phyloP scores from a whole-genome alignment of 805 yeast species.

The Candida maris region DNA sequence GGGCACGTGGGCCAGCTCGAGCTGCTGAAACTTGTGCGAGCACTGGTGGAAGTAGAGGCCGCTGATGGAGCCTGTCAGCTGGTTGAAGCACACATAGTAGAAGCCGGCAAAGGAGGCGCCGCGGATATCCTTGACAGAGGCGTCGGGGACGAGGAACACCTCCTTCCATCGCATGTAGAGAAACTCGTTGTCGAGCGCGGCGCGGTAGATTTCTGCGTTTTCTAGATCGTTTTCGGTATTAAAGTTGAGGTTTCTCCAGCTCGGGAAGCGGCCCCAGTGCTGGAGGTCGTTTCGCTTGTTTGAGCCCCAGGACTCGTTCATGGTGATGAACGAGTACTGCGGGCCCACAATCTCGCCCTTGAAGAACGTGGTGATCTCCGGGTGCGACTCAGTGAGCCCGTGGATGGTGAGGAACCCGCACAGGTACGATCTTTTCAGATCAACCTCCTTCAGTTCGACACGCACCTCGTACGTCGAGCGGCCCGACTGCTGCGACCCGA shows the following conservation, averaged over 20 bases:
- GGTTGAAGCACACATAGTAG: constrained; percentile 82
- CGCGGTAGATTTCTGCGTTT: constrained; percentile 24
- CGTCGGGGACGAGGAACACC: constrained; percentile 78
- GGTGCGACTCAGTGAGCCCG: constrained; percentile 59
- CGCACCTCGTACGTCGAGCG: constrained; percentile 59
- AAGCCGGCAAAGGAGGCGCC: constrained; percentile 92
- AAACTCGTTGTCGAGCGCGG: constrained; percentile 38
- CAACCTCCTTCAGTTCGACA: constrained; percentile 69
- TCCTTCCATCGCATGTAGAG: constrained; percentile 96
- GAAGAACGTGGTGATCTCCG: constrained; percentile 67
- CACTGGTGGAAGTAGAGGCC: constrained; percentile 81
- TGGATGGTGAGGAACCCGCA: constrained; percentile 64
- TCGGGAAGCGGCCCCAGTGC: constrained; percentile 57
- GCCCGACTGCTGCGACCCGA: constrained; percentile 72
- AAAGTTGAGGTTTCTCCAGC: constrained; percentile 33
- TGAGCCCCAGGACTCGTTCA: constrained; percentile 52
- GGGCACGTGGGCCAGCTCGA: constrained; percentile 56
- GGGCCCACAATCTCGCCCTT: constrained; percentile 67
- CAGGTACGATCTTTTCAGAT: constrained; percentile 46
- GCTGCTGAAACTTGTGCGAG: constrained; percentile 77
- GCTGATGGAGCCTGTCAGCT: constrained; percentile 64
- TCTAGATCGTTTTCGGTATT: constrained; percentile 29
- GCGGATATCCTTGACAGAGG: constrained; percentile 51
- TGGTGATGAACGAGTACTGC: constrained; percentile 56
- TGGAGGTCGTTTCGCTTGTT: constrained; percentile 49